Evolutionary conservation across 179 eudicot species (phyloP), one percentile per base, ranked within the genome.

Genomic region (Amaranthus tricolor): DNA sequence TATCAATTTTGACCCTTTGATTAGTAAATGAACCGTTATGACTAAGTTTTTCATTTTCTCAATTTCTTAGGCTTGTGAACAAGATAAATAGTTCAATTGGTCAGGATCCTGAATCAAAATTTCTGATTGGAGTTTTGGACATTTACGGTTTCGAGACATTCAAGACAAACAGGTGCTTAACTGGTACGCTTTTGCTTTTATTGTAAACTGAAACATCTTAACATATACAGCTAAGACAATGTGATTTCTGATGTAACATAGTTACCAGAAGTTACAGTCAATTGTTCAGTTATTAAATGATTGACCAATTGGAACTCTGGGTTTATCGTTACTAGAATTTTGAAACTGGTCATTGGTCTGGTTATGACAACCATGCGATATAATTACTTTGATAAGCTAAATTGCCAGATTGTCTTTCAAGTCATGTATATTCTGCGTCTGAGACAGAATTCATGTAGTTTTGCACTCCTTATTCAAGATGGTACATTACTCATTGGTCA

Each of bases 81-180:
- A 91, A 86, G 87, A 94, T 94, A 83, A 94, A 94, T 79, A 84
- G 81, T 83, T 89, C 97, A n/a, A 94, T 94, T 71, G 98, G 98
- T 51, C 97, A 94, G 87, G 97, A 94, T 85, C 91, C 93, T 66
- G 77, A 85, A 79, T 89, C 98, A 72, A 87, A 85, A 79, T 64
- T 61, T 87, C 84, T 90, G 64, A 91, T 91, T 59, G 98, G 98
- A 75, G 91, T 94, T 73, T 87, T 91, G 79, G 98, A 94, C 81
- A 94, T 94, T 59, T 94, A 94, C 83, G 98, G 98, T 75, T 94
- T 94, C 57, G 97, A 91, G 90, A 91, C 97, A 86, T 94, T 94
- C 96, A 91, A 94, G 97, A 91, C 96, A 86, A 94, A 94, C 98
- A 94, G 98, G 98, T 94, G 97, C 98, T 94, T 90, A 86, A 89